Base-by-base conservation (phyloP, 2,329 filamentous ascomycete genomes). In the Coniella lustricola region DNA sequence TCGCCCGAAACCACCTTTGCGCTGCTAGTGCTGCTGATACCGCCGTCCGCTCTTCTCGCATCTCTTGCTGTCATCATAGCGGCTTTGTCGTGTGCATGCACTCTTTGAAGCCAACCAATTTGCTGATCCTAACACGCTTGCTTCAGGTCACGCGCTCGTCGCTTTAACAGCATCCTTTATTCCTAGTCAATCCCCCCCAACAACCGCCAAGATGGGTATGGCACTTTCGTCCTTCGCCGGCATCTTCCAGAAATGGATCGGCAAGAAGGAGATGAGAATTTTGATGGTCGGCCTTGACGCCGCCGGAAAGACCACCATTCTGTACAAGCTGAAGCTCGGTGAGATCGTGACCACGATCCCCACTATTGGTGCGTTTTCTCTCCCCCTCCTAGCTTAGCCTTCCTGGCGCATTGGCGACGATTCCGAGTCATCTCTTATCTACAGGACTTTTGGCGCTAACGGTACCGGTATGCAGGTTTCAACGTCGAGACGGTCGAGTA, bases 251-350 rank as follows among this genome's bases (percentile, higher is more conserved):
- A 72, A 97, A 46, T 46, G 44, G 44, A 38, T 46, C 36, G 90
- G 91, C 67, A 95, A 95, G 86, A 97, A 97, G 85, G 93, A 98
- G 84, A 98, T 98, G 93, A 85, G 93, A 80, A 96, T 98, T 77
- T 74, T 98, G 74, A 98, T 98, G 93, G 90, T 98, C 64, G 93
- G 93, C 82, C 84, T 98, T 65, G 93, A 98, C 73, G 93, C 93
- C 65, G 93, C 93, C 71, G 93, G 93, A 86, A 98, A 98, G 83
- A 98, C 93, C 67, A 98, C 93, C 63, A 98, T 98, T 68, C 84
- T 98, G 62, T 98, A 98, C 80, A 98, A 98, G 82, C 84, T 98
- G 72, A 98, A 98, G 83, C 87, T 98, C 67, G 91, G 93, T 75
- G 87, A 96, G 79, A 93, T 95, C 69, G 93, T 97, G 70, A 97